phyloP scores from a whole-genome alignment of 768 basidiomycete genomes.

The Tulasnella calospora region DNA sequence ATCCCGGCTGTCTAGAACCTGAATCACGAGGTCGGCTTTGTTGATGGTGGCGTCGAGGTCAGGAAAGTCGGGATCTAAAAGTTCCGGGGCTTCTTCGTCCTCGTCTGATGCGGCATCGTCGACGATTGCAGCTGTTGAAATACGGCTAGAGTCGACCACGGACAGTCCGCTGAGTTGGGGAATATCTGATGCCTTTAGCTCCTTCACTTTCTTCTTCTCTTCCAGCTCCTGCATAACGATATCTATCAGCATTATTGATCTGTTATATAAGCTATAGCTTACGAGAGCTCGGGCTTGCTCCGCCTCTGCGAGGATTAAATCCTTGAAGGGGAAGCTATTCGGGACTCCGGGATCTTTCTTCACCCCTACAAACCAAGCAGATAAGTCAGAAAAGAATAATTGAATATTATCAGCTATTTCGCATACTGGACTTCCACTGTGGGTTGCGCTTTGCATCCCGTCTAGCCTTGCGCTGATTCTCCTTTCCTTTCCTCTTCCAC shows the following conservation, averaged over 20 bases:
- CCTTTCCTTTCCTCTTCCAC: slow-evolving; percentile 68
- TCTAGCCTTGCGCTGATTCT: slow-evolving; percentile 68
- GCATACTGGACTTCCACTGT: slow-evolving; percentile 85
- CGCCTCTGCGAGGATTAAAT: slow-evolving; percentile 86
- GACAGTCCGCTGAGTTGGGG: slow-evolving; percentile 5
- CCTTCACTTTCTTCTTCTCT: slow-evolving; percentile 54
- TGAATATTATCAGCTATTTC: not conserved
- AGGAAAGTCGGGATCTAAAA: slow-evolving; percentile 60
- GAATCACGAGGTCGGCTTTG: slow-evolving; percentile 68
- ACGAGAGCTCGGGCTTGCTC: slow-evolving; percentile 75
- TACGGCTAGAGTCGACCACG: slow-evolving; percentile 27
- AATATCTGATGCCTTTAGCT: slow-evolving; percentile 15
- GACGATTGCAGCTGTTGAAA: slow-evolving; percentile 32
- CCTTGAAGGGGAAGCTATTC: slow-evolving; percentile 89
- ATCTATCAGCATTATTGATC: not conserved
- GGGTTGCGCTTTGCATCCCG: slow-evolving; percentile 72
- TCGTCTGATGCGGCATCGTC: slow-evolving; percentile 37
- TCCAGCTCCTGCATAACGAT: slow-evolving; percentile 47
- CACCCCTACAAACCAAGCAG: slow-evolving; percentile 47
- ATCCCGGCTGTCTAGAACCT: slow-evolving; percentile 82
- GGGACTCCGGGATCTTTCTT: slow-evolving; percentile 91
- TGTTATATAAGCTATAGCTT: slow-evolving; percentile 29
- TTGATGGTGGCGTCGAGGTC: slow-evolving; percentile 64
- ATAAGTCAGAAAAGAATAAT: not conserved
- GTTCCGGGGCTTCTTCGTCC: slow-evolving; percentile 54